Conservation (phyloP, 176 grass and related monocot species). For the Aegilops speltoides region DNA sequence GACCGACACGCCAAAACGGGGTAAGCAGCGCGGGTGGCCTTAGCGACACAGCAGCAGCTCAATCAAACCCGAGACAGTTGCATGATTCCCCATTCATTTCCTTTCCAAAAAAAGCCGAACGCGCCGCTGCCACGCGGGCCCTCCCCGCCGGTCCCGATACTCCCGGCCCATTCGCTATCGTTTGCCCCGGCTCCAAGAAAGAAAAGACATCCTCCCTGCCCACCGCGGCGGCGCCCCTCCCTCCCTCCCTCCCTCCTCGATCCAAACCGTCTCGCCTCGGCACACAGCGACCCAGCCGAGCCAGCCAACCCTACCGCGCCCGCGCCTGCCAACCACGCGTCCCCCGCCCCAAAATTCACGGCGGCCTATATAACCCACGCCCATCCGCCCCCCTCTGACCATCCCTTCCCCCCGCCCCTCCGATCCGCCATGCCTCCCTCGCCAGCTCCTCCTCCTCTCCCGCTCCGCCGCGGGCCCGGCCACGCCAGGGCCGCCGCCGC, state of each 20-base stretch:
- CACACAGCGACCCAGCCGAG: background rate
- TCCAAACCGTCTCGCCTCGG: background rate
- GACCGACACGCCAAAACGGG: too few relatives aligned
- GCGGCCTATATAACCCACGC: constrained; percentile 31
- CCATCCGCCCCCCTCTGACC: background rate
- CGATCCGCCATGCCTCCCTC: constrained; percentile 48
- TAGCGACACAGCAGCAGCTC: background rate
- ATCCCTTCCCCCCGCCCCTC: background rate
- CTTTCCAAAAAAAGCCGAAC: too few relatives aligned
- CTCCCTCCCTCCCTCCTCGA: background rate
- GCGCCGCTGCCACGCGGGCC: background rate
- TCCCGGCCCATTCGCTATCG: background rate
- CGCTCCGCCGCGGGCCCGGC: constrained; percentile 33
- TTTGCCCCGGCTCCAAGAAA: constrained; percentile 46
- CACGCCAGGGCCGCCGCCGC: background rate
- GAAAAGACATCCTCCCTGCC: background rate
- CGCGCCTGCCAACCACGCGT: constrained; percentile 61
- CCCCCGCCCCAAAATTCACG: constrained; percentile 27
- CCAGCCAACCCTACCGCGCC: constrained; percentile 34
- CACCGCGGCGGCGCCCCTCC: constrained; percentile 17
- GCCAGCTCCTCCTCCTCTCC: constrained; percentile 47
- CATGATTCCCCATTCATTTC: too few relatives aligned
- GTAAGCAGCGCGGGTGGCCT: background rate
- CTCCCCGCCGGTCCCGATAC: background rate
- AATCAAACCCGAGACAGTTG: too few relatives aligned